Evolutionary conservation across 2,329 filamentous ascomycete genomes (phyloP).

Genomic region (Fusarium pilosicola): DNA sequence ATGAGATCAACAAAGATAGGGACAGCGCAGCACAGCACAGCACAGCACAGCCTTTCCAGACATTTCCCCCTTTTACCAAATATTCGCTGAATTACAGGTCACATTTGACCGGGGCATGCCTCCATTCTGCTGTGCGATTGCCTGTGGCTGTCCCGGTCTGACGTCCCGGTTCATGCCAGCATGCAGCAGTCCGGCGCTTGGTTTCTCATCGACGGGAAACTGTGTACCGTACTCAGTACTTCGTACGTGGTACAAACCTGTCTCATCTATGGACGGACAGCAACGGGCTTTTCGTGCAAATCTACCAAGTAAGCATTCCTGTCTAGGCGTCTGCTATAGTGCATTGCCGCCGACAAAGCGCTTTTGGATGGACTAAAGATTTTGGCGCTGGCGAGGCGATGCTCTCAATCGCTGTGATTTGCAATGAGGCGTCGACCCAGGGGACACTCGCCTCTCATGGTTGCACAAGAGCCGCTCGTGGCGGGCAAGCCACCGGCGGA

Average conservation of each 20-base stretch:
- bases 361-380: conserved; percentile 17
- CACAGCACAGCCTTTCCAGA: not conserved
- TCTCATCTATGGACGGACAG: conserved; percentile 12
- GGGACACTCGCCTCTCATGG: conserved; percentile 24
- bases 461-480: conserved; percentile 31
- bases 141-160: conserved; percentile 1
- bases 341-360: not conserved
- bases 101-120: not conserved
- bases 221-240: not conserved
- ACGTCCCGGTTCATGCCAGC: conserved; percentile 11
- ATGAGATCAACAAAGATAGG: conserved; percentile 3
- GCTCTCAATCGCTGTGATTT: conserved; percentile 22
- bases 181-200: conserved; percentile 17
- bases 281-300: not conserved
- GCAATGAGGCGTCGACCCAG: conserved; percentile 29
- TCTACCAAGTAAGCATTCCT: conserved; percentile 21
- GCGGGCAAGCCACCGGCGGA: conserved; percentile 31
- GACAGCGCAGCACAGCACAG: not conserved
- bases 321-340: not conserved
- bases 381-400: conserved; percentile 22
- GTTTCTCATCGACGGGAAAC: conserved; percentile 11
- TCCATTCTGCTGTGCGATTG: not conserved
- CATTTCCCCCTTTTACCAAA: not conserved
- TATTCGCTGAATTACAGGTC: not conserved
- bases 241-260: not conserved